Evolutionary conservation across 73 alveolate genomes (phyloP), one percentile per base, ranked within the genome.

Genomic region (Stentor roeselii): DNA sequence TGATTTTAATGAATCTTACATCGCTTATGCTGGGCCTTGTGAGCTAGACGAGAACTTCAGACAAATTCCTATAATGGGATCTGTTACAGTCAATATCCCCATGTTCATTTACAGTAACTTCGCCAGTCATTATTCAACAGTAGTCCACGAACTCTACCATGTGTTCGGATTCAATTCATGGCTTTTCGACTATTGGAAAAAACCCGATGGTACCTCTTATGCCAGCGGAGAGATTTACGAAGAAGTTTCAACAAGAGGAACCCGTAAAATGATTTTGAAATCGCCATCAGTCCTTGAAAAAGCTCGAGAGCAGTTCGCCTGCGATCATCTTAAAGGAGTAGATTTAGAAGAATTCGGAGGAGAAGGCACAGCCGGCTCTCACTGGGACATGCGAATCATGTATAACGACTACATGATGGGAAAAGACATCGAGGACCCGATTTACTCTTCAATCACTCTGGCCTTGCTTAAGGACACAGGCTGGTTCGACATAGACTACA

Each of bases 381-480:
- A 67, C 37, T 67, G 80, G 37, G 80, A 67, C 21, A 67, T 27
- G 34, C n/a, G 80, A 27, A 67, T 32, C 21, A 0, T 67, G 0
- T 27, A 67, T 40, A 40, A 67, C 80, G 80, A 67, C 14, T 67
- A 30, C 37, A 67, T 67, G 80, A 40, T 67, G 34, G n/a, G 41
- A n/a, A 21, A 14, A 21, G 41, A 67, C 80, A 67, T 67, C 41
- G 27, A n/a, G 2, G 80, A 67, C 34, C 21, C 34, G 27, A 30
- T 40, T 21, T 76, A n/a, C 3, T 76, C 84, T 27, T 78, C 14
- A 1, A 39, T 76, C 30, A 21, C 84, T 6, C 59, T 76, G n/a
- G 84, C 84, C 21, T 15, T 76, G n/a, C 39, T 76, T 76, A 67
- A 76, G 39, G 84, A 76, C 39, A 21, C 75, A 15, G 84, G 84